Conservation (phyloP, 148 eudicot genomes). For the Camellia granthamiana region DNA sequence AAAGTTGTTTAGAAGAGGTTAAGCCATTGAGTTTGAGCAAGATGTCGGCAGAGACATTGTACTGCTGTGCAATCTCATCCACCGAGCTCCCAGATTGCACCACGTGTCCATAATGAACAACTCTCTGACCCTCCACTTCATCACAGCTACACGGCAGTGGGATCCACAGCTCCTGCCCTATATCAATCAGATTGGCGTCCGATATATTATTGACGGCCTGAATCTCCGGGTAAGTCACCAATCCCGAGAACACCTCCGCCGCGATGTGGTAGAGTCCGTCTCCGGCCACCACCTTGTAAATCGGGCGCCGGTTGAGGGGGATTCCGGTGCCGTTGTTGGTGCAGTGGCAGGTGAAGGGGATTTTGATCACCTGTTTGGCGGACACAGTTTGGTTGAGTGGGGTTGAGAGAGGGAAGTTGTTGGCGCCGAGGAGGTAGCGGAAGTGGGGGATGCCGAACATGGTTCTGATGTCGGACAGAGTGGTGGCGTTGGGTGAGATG, state of each 20-base stretch:
- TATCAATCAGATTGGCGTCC: conserved; percentile 23
- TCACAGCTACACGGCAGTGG: conserved; percentile 96
- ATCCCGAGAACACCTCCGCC: conserved; percentile 39
- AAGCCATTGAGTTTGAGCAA: conserved; percentile 53
- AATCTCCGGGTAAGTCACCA: conserved; percentile 53
- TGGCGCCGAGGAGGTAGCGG: conserved; percentile 53
- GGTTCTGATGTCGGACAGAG: conserved; percentile 35
- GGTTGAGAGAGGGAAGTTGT: conserved; percentile 50
- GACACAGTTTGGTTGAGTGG: conserved; percentile 16
- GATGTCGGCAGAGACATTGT: conserved; percentile 29
- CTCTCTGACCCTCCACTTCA: conserved; percentile 53
- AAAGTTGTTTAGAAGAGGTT: conserved; percentile 34
- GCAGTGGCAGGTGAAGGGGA: conserved; percentile 79
- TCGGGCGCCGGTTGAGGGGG: conserved; percentile 36
- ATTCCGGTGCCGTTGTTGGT: conserved; percentile 49
- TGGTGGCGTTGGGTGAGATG: conserved; percentile 60
- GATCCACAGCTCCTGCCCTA: conserved; percentile 61
- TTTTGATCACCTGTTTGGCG: conserved; percentile 35
- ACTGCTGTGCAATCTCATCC: conserved; percentile 50
- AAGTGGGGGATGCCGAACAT: conserved; percentile 52
- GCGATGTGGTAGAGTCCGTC: conserved; percentile 64
- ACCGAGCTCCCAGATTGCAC: conserved; percentile 43
- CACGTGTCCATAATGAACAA: conserved; percentile 70
- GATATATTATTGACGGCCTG: conserved; percentile 44
- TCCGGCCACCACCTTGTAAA: conserved; percentile 41